Evolutionary conservation across 208 protist genomes (phyloP).

Genomic region (Leishmania braziliensis): DNA sequence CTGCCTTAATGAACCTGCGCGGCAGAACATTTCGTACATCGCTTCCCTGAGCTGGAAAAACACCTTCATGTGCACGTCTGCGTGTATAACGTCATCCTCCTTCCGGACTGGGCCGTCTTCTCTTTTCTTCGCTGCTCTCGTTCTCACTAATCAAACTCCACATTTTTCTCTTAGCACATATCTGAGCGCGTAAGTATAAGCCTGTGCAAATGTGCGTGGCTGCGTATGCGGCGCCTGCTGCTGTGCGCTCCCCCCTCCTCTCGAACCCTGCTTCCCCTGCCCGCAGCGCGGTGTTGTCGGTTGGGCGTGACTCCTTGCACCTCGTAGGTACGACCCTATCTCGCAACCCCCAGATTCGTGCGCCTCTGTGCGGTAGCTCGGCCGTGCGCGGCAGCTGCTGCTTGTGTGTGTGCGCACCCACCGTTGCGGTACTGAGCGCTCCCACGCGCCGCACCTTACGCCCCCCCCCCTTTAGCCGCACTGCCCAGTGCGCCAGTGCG

Average conservation of each 20-base stretch:
- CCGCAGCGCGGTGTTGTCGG: slow-evolving; percentile 45
- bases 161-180: too few species aligned
- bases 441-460: background rate
- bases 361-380: background rate
- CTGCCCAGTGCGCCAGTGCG: background rate
- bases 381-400: background rate
- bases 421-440: too few species aligned
- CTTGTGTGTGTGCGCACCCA: background rate
- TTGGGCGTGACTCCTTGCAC: slow-evolving; percentile 33
- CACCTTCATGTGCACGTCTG: too few species aligned
- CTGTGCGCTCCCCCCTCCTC: background rate
- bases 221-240: background rate
- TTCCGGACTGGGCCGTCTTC: too few species aligned
- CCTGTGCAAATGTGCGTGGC: too few species aligned
- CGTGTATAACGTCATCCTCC: too few species aligned
- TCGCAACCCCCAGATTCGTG: slow-evolving; percentile 43
- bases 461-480: background rate
- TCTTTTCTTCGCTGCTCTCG: too few species aligned
- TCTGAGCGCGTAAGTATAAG: too few species aligned
- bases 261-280: background rate
- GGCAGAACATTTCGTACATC: too few species aligned
- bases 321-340: slow-evolving; percentile 37
- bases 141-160: too few species aligned
- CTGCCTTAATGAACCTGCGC: too few species aligned
- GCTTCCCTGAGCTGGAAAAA: too few species aligned